Evolutionary conservation across 2,329 filamentous ascomycete genomes (phyloP).

Genomic region (Neofusicoccum ribis): DNA sequence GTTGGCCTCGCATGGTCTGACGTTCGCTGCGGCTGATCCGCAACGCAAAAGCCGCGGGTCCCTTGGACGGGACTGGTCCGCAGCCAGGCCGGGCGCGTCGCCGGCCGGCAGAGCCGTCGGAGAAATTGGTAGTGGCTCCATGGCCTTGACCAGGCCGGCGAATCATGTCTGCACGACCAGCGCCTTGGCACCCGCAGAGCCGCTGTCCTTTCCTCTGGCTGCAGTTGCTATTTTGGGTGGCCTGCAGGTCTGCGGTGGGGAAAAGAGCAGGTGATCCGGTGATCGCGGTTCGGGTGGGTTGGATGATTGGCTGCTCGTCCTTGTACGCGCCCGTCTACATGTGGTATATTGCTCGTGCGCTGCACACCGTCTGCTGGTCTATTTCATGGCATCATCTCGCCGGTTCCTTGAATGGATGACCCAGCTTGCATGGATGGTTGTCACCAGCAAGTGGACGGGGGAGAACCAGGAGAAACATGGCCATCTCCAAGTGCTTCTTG

Average conservation of each 20-base stretch:
- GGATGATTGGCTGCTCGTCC: neutral
- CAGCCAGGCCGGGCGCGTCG: neutral
- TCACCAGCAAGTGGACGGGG: too few relatives aligned
- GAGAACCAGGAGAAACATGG: neutral
- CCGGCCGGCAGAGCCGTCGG: neutral
- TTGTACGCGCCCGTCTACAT: too few relatives aligned
- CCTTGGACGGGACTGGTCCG: too few relatives aligned
- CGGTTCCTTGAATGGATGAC: too few relatives aligned
- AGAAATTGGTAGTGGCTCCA: neutral
- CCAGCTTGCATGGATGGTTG: too few relatives aligned
- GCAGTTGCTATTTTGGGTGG: neutral
- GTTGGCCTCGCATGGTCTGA: conserved; percentile 5
- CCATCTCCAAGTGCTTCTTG: neutral
- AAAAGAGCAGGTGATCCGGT: neutral
- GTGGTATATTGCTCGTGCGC: too few relatives aligned
- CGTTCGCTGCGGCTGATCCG: conserved; percentile 6
- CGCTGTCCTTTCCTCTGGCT: neutral
- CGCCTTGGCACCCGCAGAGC: neutral
- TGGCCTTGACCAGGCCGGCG: neutral
- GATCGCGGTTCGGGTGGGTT: neutral
- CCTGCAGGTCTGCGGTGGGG: neutral
- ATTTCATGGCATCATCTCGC: too few relatives aligned
- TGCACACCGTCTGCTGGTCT: too few relatives aligned
- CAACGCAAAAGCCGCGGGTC: neutral
- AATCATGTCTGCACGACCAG: neutral